Base-by-base conservation (phyloP, 2,329 filamentous ascomycete genomes). In the Sporothrix pseudoabietina region DNA sequence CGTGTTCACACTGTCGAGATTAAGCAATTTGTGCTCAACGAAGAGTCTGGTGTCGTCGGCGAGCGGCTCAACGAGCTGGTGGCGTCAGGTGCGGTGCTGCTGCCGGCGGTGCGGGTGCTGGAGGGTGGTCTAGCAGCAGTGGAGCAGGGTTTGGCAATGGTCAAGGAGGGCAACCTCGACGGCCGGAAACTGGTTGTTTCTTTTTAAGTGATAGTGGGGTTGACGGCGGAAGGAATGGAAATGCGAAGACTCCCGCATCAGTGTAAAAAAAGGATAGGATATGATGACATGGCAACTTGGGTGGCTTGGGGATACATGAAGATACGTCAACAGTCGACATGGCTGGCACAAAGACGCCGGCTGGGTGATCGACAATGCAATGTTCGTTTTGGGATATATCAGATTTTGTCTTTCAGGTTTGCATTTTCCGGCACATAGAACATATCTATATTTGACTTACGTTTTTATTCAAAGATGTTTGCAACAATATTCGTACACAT, bases 11-110 rank as follows among this genome's bases (percentile, higher is more conserved):
- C 79, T 3, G 80, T 83, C 9, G 82, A 82, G 78, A 83, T 83
- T 80, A 82, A 82, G 75, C 77, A 78, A 70, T 83, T 83, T 71
- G 80, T 82, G 1, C 75, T 82, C 22, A 78, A 82, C 68, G 75
- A 77, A 61, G 74, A 71, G 3, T 78, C 77, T 32, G 75, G 75
- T 30, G 73, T 76, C 2, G 82, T 80, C 70, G 79, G 79, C 1
- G 72, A 76, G 69, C 77, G 78, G 57, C 76, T 83, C 26, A 82
- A 82, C 68, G 74, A 74, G 35, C 73, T 82, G 41, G 74, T 82
- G 4, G 79, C 78, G 47, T 71, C 71, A 0, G 79, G 78, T 3
- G 73, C 68, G 22, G 72, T 82, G n/a, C 73, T 71, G 41, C 59
- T 82, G 19, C 81, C 81, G 0, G 78, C 78, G 47, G 69, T 82